Evolutionary conservation across 225 moss, liverwort and hornwort species (phyloP).

Genomic region (Thuidium tamariscinum): DNA sequence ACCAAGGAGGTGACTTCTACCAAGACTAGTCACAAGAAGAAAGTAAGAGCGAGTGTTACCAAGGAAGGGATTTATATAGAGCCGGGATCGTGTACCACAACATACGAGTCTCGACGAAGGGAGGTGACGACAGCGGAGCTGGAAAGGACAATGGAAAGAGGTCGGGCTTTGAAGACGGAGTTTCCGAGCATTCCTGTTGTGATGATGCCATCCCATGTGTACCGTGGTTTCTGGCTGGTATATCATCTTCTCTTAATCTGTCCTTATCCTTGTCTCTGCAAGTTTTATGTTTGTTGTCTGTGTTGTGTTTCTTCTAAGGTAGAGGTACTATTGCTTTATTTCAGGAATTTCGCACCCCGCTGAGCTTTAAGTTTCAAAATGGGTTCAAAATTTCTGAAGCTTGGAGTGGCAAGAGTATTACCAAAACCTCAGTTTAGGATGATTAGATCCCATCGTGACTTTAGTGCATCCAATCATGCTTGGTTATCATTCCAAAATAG

Average conservation of each 20-base stretch:
- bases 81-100: conserved; percentile 33
- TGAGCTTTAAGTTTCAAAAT: background rate
- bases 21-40: background rate
- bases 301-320: background rate
- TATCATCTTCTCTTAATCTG: background rate
- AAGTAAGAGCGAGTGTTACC: background rate
- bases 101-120: conserved; percentile 23
- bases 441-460: background rate
- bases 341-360: background rate
- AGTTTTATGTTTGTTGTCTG: background rate
- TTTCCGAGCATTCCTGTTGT: conserved; percentile 1
- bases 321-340: background rate
- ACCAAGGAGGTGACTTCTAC: background rate
- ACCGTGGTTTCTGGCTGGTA: conserved; percentile 51
- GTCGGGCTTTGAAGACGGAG: background rate
- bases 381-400: too few relatives aligned
- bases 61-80: background rate
- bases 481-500: background rate
- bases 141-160: background rate
- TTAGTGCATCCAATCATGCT: background rate
- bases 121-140: conserved; percentile 10
- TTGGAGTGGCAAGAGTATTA: background rate
- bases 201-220: conserved; percentile 51
- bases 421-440: background rate
- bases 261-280: background rate